Percentiles rank a stretch among this genome's conserved stretches.
Evolutionary conservation across 1,284 basidiomycete genomes (phyloP).

Genomic region (Leccinum subrobustum): DNA sequence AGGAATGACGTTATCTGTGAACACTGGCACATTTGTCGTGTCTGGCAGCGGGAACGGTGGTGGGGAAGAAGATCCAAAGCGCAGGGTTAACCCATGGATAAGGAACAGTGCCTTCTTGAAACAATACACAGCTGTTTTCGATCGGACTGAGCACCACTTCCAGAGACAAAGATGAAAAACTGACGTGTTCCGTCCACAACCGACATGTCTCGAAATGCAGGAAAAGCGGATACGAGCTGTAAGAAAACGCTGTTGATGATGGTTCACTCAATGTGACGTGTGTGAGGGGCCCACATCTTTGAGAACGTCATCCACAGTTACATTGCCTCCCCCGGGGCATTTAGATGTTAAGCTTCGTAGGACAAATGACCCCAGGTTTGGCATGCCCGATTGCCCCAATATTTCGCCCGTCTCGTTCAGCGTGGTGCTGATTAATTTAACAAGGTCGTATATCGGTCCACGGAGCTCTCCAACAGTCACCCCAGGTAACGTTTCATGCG

Average conservation of each 20-base stretch:
- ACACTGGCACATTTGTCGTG: slow-evolving; percentile 65
- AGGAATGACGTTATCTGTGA: slow-evolving; percentile 85
- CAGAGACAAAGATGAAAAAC: slow-evolving; percentile 29
- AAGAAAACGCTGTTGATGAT: slow-evolving; percentile 10
- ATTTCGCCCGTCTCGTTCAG: slow-evolving; percentile 74
- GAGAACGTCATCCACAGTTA: slow-evolving; percentile 57
- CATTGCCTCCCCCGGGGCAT: slow-evolving; percentile 35
- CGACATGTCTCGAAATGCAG: slow-evolving; percentile 75
- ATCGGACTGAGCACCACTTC: slow-evolving; percentile 5
- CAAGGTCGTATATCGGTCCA: slow-evolving; percentile 72
- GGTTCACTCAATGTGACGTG: slow-evolving; percentile 2
- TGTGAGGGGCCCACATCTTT: slow-evolving; percentile 51
- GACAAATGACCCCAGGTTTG: slow-evolving; percentile 74
- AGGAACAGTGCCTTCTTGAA: slow-evolving; percentile 90
- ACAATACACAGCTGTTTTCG: slow-evolving; percentile 66
- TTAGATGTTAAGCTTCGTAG: slow-evolving; percentile 56
- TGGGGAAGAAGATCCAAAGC: slow-evolving; percentile 54
- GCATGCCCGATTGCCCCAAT: slow-evolving; percentile 59
- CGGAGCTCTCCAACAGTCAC: slow-evolving; percentile 75
- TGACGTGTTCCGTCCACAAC: slow-evolving; percentile 60
- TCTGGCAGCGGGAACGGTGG: slow-evolving; percentile 61
- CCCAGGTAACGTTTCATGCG: slow-evolving; percentile 69
- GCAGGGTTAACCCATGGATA: slow-evolving; percentile 63
- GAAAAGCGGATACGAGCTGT: slow-evolving; percentile 71
- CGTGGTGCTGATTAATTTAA: slow-evolving; percentile 61